Conservation (phyloP, 1,284 basidiomycete species). For the Marasmius sp. region DNA sequence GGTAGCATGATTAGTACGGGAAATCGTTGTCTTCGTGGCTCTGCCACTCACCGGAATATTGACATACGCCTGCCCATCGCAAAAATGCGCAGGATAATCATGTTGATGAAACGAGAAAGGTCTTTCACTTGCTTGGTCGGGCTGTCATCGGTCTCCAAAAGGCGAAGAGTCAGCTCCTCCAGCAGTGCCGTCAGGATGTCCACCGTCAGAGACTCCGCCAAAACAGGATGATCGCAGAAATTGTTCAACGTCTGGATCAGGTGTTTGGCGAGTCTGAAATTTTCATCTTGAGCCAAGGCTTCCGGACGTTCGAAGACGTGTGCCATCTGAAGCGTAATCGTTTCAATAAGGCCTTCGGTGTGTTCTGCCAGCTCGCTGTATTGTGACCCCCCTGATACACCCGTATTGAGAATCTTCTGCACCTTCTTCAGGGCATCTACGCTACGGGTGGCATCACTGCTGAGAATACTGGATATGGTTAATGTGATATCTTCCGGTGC, state of each 20-base stretch:
- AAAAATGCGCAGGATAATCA: slow-evolving; percentile 94
- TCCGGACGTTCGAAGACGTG: slow-evolving; percentile 83
- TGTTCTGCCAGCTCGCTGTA: slow-evolving; percentile 82
- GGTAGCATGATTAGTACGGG: slow-evolving; percentile 9
- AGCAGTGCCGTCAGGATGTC: slow-evolving; percentile 78
- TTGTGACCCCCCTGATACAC: slow-evolving; percentile 68
- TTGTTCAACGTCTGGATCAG: slow-evolving; percentile 92
- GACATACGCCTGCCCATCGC: slow-evolving; percentile 89
- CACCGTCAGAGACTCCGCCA: slow-evolving; percentile 81
- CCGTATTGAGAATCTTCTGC: slow-evolving; percentile 76
- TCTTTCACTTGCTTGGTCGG: slow-evolving; percentile 77
- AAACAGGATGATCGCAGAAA: slow-evolving; percentile 82
- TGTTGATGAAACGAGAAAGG: slow-evolving; percentile 94
- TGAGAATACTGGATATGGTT: slow-evolving; percentile 81
- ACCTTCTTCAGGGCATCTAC: slow-evolving; percentile 95
- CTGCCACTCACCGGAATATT: slow-evolving; percentile 80
- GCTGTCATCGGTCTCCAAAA: slow-evolving; percentile 91
- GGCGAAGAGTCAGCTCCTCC: slow-evolving; percentile 84
- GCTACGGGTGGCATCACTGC: slow-evolving; percentile 80
- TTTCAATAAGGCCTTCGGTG: slow-evolving; percentile 85
- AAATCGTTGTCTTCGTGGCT: slow-evolving; percentile 12
- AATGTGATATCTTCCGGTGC: slow-evolving; percentile 66
- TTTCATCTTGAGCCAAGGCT: slow-evolving; percentile 69
- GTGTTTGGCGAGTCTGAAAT: slow-evolving; percentile 92
- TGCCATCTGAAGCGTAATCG: slow-evolving; percentile 85